Evolutionary conservation across 495 filamentous ascomycete genomes (phyloP), one percentile per base, ranked within the genome.

Genomic region (Penicillium subrubescens): DNA sequence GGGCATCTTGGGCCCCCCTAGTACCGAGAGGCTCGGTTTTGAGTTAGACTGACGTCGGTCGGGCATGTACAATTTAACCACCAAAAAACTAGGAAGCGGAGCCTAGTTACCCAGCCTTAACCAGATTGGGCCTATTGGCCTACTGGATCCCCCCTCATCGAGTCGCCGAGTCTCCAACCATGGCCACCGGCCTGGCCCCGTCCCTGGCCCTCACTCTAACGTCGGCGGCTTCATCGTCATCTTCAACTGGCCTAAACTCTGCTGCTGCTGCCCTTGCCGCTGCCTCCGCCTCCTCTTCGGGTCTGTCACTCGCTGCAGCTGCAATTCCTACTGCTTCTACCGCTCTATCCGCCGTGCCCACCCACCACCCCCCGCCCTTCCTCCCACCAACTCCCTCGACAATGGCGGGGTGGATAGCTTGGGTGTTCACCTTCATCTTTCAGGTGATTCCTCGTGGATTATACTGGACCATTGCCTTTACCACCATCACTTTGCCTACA

Each of bases 401-500:
- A 64, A 81, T 81, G 80, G 74, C 77, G 70, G 79, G 80, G 68
- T 78, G 75, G 72, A 74, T 81, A 53, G 71, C 75, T 55, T 77
- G 77, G 77, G 59, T 80, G 44, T 79, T 83, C 53, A 67, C 75
- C 67, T 71, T 82, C 51, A 44, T 77, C 60, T 80, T 83, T 54
- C 76, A 79, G 52, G 72, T 76, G 39, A 79, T 97, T 39, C 94
- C 95, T 35, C 85, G 84, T 50, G 77, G 93, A 8, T 76, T 97
- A 41, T 96, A 92, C 81, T 95, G 88, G 86, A 71, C 87, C 43
- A 87, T 97, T 63, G 92, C 91, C 57, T 92, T 97, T 67, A 83
- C 88, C 8, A 96, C 93, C 35, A 91, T 98, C 61, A 94, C 93
- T 6, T 74, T 97, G 63, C 94, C 95, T 41, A 91, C 92, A 74